Base-by-base conservation (phyloP, 306 rosid genomes). In the Mimosa bimucronata region DNA sequence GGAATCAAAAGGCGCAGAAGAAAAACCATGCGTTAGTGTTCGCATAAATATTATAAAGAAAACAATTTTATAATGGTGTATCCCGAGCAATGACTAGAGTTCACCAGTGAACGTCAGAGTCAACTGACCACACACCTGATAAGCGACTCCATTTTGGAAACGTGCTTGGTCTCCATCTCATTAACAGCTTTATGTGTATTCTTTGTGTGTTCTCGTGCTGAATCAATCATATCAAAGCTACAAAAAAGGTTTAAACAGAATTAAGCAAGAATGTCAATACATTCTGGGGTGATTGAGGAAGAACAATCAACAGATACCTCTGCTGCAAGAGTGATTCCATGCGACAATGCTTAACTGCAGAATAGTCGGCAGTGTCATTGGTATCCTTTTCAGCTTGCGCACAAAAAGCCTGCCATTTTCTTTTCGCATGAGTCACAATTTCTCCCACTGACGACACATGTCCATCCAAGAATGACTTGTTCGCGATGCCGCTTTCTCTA, bases 331-430 rank as follows among this genome's bases (percentile, higher is more conserved):
- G 91, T n/a, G 29, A 86, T 83, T 93, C 97, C 92, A 93, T 86
- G 21, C 93, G 97, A 71, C 98, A 93, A 86, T 96, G 98, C 82
- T 93, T 93, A 10, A 93, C 92, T 3, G 97, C 97, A 75, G 97
- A 89, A 84, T 89, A 90, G 71, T 91, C 98, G 72, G 89, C 94
- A 40, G 84, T 85, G 37, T 90, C 98, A 75, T 79, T 93, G 6
- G 88, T 85, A 52, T 90, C 97, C 48, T 84, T 89, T 76, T 91
- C 98, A 21, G 97, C 95, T 72, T 91, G 91, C 29, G 61, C n/a
- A 58, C 90, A 87, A 79, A 88, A 95, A 29, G 89, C 80, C 72
- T 89, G 88, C 99, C 99, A 95, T 85, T 95, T 95, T 66, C 99
- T 87, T 83, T 95, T 95, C 7, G 98, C 97, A 71, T 87, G 85